These are phyloP conservation scores for Podila epigama DNA, from an alignment of 192 early-diverging fungal genomes.

Conservation along the genomic window DNA sequence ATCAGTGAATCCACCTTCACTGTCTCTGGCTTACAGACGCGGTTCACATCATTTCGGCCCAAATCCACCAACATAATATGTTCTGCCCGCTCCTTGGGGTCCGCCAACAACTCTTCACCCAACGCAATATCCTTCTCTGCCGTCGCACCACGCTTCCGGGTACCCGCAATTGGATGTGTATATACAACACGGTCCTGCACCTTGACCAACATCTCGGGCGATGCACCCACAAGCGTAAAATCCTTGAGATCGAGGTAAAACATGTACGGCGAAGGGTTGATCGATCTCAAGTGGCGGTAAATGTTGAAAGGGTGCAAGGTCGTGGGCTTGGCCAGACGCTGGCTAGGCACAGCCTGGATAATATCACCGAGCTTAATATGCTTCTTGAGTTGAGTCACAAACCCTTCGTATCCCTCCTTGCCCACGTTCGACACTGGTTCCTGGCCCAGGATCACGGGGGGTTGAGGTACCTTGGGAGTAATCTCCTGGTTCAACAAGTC, in stretches of 20 bases:
- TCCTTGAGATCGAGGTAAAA: conserved; percentile 96
- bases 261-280: conserved; percentile 99
- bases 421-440: conserved; percentile 88
- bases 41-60: conserved; percentile 98
- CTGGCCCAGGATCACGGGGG: conserved; percentile 70
- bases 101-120: conserved; percentile 86
- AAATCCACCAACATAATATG: conserved; percentile 99
- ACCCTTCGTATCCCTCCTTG: conserved; percentile 87
- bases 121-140: conserved; percentile 88
- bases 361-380: conserved; percentile 97
- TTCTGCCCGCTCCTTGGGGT: conserved; percentile 97
- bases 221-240: conserved; percentile 96
- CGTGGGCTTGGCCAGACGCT: conserved; percentile 87
- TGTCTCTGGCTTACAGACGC: conserved; percentile 91
- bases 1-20: conserved; percentile 97
- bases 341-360: conserved; percentile 97
- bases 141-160: conserved; percentile 88
- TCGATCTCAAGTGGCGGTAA: conserved; percentile 91
- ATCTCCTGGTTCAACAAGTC: conserved; percentile 71
- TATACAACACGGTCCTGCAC: conserved; percentile 83
- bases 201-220: conserved; percentile 97
- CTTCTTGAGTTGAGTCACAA: conserved; percentile 87
- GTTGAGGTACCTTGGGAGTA: conserved; percentile 83
- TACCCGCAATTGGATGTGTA: conserved; percentile 99
- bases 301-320: conserved; percentile 97